phyloP scores from a whole-genome alignment of 2,329 filamentous ascomycete species.

The Orbilia javanica region DNA sequence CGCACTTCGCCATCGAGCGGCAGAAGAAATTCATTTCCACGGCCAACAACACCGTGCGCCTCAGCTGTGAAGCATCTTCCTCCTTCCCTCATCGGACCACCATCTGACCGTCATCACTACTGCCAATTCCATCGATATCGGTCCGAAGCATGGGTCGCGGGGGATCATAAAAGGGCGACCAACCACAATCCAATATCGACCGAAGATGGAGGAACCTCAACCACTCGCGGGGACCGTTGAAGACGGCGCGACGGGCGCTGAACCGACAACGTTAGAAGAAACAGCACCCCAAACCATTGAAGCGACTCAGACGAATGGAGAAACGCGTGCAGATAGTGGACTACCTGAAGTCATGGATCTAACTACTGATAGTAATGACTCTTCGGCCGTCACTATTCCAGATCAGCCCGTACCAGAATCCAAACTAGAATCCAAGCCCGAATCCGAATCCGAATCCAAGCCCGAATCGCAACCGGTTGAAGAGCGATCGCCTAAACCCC shows the following conservation, averaged over 20 bases:
- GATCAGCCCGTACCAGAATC: not conserved
- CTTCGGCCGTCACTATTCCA: not conserved
- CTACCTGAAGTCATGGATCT: constrained; percentile 32
- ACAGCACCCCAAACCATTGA: not conserved
- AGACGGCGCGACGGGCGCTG: constrained; percentile 6
- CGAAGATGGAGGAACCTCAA: constrained; percentile 12
- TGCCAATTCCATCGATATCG: not conserved
- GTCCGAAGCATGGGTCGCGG: not conserved
- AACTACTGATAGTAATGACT: constrained; percentile 7
- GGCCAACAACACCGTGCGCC: not conserved
- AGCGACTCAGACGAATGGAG: not conserved
- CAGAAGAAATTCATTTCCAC: constrained; percentile 14
- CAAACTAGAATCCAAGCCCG: no score
- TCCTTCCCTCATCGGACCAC: not conserved
- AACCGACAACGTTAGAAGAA: not conserved
- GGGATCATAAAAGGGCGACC: not conserved
- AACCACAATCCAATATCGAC: not conserved
- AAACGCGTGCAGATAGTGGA: not conserved
- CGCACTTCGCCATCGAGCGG: not conserved
- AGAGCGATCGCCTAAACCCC: constrained; percentile 18
- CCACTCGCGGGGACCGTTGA: constrained; percentile 4
- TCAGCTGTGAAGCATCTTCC: not conserved
- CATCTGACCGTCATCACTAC: not conserved
- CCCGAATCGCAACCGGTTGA: not conserved
- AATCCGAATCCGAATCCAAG: no score